Percentiles rank a stretch among this genome's conserved stretches.
Conservation (phyloP, 2,329 filamentous ascomycete genomes). For the Esteya vermicola region DNA sequence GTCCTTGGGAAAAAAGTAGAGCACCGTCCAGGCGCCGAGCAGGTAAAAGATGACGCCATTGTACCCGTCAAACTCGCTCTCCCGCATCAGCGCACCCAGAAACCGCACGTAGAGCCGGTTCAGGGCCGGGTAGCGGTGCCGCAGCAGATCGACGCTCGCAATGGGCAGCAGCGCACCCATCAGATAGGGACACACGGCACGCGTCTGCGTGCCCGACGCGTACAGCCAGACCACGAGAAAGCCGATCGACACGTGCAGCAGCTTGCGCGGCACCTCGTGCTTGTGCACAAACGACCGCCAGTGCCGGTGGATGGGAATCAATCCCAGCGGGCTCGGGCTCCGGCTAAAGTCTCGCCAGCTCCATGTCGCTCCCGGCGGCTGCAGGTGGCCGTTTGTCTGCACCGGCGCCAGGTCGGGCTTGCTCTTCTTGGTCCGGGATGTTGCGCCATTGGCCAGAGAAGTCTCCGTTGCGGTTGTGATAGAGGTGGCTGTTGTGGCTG, state of each 20-base stretch:
- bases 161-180: constrained; percentile 74
- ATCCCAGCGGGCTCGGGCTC: constrained; percentile 79
- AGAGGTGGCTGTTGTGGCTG: no score
- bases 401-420: constrained; percentile 3
- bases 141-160: constrained; percentile 63
- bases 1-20: constrained; percentile 85
- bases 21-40: constrained; percentile 73
- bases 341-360: constrained; percentile 81
- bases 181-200: constrained; percentile 69
- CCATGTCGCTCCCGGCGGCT: constrained; percentile 52
- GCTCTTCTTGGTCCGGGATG: constrained; percentile 1
- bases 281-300: constrained; percentile 89
- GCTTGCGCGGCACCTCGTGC: constrained; percentile 90
- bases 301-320: constrained; percentile 89
- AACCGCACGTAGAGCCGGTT: constrained; percentile 78
- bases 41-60: constrained; percentile 98
- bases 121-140: constrained; percentile 67
- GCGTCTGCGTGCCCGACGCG: constrained; percentile 60
- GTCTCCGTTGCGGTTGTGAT: no score
- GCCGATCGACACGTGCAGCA: constrained; percentile 88
- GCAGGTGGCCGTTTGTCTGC: constrained; percentile 51
- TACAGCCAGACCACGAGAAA: constrained; percentile 88
- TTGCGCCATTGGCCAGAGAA: constrained; percentile 11
- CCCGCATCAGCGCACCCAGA: constrained; percentile 87
- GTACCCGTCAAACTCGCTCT: constrained; percentile 85